A percentile compares a stretch with the other conserved stretches of the same genome.
Evolutionary conservation across 208 protist genomes (phyloP).

Genomic region (Acanthamoeba triangularis): DNA sequence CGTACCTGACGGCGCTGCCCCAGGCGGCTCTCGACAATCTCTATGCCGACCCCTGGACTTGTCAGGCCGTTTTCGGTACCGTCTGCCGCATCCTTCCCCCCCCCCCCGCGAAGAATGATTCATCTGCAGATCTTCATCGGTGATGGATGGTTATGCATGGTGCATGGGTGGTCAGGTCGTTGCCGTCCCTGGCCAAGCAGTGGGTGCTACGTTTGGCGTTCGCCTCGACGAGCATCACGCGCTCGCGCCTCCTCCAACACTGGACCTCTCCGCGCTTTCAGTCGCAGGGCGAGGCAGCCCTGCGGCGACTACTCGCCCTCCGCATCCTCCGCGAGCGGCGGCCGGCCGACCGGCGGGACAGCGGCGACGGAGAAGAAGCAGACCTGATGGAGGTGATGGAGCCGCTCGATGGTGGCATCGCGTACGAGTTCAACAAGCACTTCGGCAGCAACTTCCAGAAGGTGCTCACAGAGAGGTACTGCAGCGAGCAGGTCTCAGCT

Average conservation of each 20-base stretch:
- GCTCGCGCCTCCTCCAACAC: background rate
- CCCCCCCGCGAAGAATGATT: background rate
- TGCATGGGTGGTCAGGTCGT: background rate
- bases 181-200: constrained; percentile 61
- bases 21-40: constrained; percentile 44
- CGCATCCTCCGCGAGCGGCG: constrained; percentile 32
- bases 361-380: background rate
- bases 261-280: background rate
- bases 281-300: constrained; percentile 16
- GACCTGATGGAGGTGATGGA: background rate
- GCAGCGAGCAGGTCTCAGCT: background rate
- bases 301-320: constrained; percentile 35
- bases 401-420: background rate
- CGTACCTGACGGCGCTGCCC: constrained; percentile 45
- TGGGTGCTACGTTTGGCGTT: constrained; percentile 47
- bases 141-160: background rate
- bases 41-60: constrained; percentile 76
- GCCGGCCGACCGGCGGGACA: background rate
- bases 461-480: constrained; percentile 44
- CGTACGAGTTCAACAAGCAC: constrained; percentile 19
- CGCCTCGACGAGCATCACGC: background rate
- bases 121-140: background rate
- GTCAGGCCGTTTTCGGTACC: constrained; percentile 73
- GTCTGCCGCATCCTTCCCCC: background rate
- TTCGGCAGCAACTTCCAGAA: constrained; percentile 34